Evolutionary conservation across 2,329 filamentous ascomycete genomes (phyloP), one percentile per base, ranked within the genome.

Genomic region (Graphilbum ipis-grandicollis): DNA sequence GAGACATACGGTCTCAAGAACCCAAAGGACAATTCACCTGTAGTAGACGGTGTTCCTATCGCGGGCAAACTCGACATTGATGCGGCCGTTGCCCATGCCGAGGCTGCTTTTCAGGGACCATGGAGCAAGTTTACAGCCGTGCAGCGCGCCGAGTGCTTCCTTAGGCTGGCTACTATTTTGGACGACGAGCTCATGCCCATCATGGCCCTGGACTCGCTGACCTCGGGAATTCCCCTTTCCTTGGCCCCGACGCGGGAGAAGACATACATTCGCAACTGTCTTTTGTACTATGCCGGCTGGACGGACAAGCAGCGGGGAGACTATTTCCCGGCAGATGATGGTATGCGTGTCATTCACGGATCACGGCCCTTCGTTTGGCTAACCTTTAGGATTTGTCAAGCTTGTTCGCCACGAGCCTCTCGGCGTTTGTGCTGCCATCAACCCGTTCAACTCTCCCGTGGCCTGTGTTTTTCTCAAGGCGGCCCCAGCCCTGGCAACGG

Each of bases 131-230:
- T 35, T 14, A 35, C 28, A 3, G 33, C 15, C 5, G 19, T 25
- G 2, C 33, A 39, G 33, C 26, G 37, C 2, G 21, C 28, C 13
- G 37, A 35, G 17, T 32, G 28, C 15, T 17, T 39, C 5, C 8
- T 22, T n/a, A 22, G 19, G 5, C 33, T 39, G 17, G 28, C 29
- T 4, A 22, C 19, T 3, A 26, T 39, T 12, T 14, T 39, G 9
- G 33, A 35, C 8, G 31, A 33, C 2, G 14, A 31, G 12, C n/a
- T 34, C 9, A 13, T n/a, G n/a, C n/a, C 23, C 1, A 34, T 38
- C 12, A 10, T 34, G 18, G 15, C 18, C 2, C 32, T 38, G 21
- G 75, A 4, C 59, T 75, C 14, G 74, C 75, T 38, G 59, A 65
- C 2, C 70, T 75, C 46, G 26, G 37, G 37, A 19, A 34, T 22